Evolutionary conservation across 345 rosid species (phyloP), one percentile per base, ranked within the genome.

Genomic region (Citrus glauca): DNA sequence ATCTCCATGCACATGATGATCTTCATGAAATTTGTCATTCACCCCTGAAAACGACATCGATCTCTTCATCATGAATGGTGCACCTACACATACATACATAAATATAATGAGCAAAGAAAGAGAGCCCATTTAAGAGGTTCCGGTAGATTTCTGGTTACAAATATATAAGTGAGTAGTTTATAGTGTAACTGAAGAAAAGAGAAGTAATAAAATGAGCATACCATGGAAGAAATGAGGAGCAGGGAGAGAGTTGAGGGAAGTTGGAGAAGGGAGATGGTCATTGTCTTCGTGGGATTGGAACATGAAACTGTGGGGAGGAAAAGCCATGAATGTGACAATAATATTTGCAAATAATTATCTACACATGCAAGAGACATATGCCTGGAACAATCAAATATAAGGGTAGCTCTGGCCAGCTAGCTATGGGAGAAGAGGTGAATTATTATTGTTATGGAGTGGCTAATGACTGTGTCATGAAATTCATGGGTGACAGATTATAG

Each of bases 211-310:
- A 17, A 53, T 17, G 22, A 53, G 22, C 20, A 27, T 59, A 90
- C 97, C 94, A 71, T 92, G 91, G 81, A 90, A 93, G 71, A 87
- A 89, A 13, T 89, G 93, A 14, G 93, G 94, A 68, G 97, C 84
- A 63, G 91, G 86, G 75, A 89, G 87, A 60, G 89, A 83, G 64
- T 33, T 82, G 79, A 87, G 90, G 37, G 86, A 84, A 63, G 89
- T 85, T 20, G 90, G 92, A 20, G 94, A 88, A 67, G 92, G 87
- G 37, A 87, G 88, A 80, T 86, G 90, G 53, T 86, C 83, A 80
- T 25, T 78, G 35, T 91, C 94, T 82, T 93, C 92, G 73, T 81
- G 87, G 71, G 91, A 67, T 80, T 87, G 94, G 82, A 91, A 90
- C 85, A 90, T 81, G 88, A 93, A 93, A 78, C 86, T 83, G 59